Evolutionary conservation across 257 asterid species (phyloP), one percentile per base, ranked within the genome.

Genomic region (Jaltomata sinuosa): DNA sequence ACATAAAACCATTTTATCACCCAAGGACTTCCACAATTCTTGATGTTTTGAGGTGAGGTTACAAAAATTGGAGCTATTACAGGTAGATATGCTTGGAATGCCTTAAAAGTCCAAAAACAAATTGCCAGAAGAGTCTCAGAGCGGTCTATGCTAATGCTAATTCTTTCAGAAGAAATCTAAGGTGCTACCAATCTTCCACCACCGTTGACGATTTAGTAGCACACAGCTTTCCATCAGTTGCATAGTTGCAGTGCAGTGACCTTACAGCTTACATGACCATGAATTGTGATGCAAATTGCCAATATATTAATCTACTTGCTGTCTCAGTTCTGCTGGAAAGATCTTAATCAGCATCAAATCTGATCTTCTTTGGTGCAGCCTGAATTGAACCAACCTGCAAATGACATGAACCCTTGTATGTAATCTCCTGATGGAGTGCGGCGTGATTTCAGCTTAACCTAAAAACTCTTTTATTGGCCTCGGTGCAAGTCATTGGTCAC

Each of bases 321-420:
- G 55, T 0, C n/a, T 74, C 36, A 14, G 40, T 27, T 45, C 64
- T 18, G 54, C 83, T 45, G 38, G 57, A 7, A 42, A 12, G 29
- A 36, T 65, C 86, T 38, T 90, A 90, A 36, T 93, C 92, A 15
- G 34, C 76, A 5, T 89, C 94, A 52, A 95, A 91, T 83, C 82
- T 93, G 22, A 91, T 96, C 93, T 94, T 96, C 95, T 96, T 93
- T 5, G 98, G 95, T 68, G 90, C 90, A 32, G 91, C 77, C 67
- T 88, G 94, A 89, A 50, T 77, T 84, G 80, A 45, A 38, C 95
- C 98, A 85, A 91, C 94, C 99, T 94, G 91, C 85, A 76, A 79
- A 45, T 54, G 45, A 53, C 50, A 54, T 21, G n/a, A 45, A 54
- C 50, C 40, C 21, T 11, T 19, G 1, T n/a, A 12, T 61, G 15